Percentiles rank a stretch among this genome's conserved stretches.
phyloP scores from a whole-genome alignment of 176 grass and related monocot species.

The Coix lacrymajobi region DNA sequence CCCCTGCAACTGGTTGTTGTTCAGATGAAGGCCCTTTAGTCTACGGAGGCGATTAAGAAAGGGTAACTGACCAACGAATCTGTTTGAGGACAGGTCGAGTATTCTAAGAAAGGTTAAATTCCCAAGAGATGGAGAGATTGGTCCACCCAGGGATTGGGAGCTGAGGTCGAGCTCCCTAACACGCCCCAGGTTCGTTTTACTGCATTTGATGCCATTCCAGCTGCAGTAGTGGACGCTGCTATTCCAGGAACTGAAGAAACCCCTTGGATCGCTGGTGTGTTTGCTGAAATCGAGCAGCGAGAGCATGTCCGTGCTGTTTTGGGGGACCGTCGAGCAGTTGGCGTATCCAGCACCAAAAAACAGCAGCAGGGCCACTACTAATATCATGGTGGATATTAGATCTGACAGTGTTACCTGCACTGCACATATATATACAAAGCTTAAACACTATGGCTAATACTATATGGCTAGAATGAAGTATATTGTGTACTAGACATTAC shows the following conservation, averaged over 20 bases:
- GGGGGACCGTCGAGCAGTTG: no score
- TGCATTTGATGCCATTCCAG: neutral
- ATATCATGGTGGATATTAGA: no score
- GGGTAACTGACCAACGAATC: neutral
- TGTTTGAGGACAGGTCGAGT: neutral
- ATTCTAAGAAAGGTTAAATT: neutral
- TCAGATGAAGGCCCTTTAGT: neutral
- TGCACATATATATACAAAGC: no score
- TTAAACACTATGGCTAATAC: no score
- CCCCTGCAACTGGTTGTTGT: neutral
- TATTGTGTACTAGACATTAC: no score
- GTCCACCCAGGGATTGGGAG: neutral
- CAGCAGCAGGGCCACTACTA: no score
- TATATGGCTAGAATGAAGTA: no score
- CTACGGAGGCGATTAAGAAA: neutral
- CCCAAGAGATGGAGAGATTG: neutral
- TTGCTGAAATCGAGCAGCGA: neutral
- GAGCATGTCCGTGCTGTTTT: neutral
- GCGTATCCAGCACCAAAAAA: no score
- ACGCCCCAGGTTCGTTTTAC: neutral
- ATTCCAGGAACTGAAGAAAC: neutral
- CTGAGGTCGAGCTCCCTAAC: neutral
- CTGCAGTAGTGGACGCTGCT: neutral
- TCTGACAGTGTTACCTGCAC: no score
- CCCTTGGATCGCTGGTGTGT: neutral